Evolutionary conservation across 1,284 basidiomycete species (phyloP).

Genomic region (Polyporus tsugae): DNA sequence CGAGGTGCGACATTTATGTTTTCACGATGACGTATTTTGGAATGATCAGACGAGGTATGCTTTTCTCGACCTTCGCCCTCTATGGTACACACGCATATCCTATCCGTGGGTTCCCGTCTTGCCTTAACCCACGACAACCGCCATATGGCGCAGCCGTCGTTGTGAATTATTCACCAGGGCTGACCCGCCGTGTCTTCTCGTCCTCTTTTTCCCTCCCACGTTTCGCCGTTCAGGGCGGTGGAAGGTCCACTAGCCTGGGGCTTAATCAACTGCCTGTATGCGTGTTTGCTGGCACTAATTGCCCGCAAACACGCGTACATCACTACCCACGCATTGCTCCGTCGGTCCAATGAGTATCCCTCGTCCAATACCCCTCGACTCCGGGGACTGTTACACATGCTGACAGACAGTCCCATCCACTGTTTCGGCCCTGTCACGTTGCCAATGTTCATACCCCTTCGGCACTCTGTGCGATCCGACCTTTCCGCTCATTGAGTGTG

Average conservation of each 20-base stretch:
- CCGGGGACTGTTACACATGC: neutral
- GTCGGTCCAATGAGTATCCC: neutral
- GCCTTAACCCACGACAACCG: neutral
- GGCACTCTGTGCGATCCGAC: neutral
- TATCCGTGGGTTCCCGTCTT: neutral
- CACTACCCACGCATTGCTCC: neutral
- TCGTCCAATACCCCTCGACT: neutral
- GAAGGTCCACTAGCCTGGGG: neutral
- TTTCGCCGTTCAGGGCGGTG: neutral
- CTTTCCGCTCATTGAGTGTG: constrained; percentile 5
- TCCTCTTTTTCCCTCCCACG: neutral
- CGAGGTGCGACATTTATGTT: neutral
- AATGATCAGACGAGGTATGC: neutral
- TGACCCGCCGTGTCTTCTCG: neutral
- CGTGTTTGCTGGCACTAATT: neutral
- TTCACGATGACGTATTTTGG: neutral
- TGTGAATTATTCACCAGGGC: neutral
- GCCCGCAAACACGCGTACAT: neutral
- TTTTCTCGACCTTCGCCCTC: neutral
- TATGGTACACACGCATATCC: neutral
- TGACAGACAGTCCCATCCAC: neutral
- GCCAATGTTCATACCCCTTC: neutral
- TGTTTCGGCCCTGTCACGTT: neutral
- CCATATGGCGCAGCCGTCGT: neutral
- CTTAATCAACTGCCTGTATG: constrained; percentile 5